Evolutionary conservation across 805 yeast species (phyloP).

Genomic region (Starmerella etchellsii): DNA sequence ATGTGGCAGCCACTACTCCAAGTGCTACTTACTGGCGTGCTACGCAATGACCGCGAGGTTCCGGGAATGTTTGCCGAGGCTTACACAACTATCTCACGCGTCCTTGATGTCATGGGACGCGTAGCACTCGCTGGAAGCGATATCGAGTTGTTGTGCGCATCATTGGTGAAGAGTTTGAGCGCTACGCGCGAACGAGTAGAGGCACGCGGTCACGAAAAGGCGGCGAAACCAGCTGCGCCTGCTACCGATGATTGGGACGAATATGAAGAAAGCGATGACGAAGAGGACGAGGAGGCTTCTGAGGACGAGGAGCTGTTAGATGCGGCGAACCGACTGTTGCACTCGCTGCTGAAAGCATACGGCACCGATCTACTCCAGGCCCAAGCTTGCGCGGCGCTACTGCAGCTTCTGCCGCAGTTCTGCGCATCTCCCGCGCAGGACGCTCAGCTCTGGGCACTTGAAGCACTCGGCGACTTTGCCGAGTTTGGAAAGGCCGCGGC

Average conservation of each 20-base stretch:
- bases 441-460: slow-evolving; percentile 62
- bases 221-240: slow-evolving; percentile 10
- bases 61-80: slow-evolving; percentile 70
- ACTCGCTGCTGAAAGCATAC: slow-evolving; percentile 53
- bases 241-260: slow-evolving; percentile 22
- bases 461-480: slow-evolving; percentile 65
- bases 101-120: slow-evolving; percentile 55
- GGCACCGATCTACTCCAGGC: slow-evolving; percentile 25
- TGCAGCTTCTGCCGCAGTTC: slow-evolving; percentile 49
- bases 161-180: slow-evolving; percentile 46
- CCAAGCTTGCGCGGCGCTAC: slow-evolving; percentile 4
- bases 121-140: slow-evolving; percentile 38
- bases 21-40: slow-evolving; percentile 47
- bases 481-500: slow-evolving; percentile 68
- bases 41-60: slow-evolving; percentile 60
- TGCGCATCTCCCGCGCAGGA: slow-evolving; percentile 41
- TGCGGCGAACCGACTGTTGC: slow-evolving; percentile 66
- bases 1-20: slow-evolving; percentile 62
- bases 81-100: slow-evolving; percentile 56
- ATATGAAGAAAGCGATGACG: slow-evolving; percentile 79
- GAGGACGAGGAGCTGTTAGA: slow-evolving; percentile 85
- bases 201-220: slow-evolving; percentile 29
- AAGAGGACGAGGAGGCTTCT: slow-evolving; percentile 66
- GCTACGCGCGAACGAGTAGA: slow-evolving; percentile 61
- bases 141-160: slow-evolving; percentile 42